Base-by-base conservation (phyloP, 495 filamentous ascomycete species). In the Talaromyces adpressus region DNA sequence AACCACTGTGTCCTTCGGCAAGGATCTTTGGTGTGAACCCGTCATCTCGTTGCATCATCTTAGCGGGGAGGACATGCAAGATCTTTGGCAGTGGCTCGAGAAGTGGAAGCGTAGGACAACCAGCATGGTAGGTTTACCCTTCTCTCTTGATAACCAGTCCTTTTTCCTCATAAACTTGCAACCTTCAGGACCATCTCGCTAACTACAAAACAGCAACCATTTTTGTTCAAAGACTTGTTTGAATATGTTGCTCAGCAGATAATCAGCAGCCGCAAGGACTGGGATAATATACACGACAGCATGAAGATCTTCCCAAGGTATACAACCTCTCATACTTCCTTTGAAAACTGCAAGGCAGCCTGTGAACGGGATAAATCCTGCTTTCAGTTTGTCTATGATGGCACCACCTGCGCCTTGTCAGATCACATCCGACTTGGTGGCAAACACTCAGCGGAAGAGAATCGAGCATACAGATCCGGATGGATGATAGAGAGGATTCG, bases 11-110 rank as follows among this genome's bases (percentile, higher is more conserved):
- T 72, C 75, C 3, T 79, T 81, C 60, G 75, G 77, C 61, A 30
- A 68, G 59, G 36, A 49, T 23, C 64, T 61, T 63, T 87, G 86
- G 85, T 88, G 86, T 69, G 75, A 83, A 32, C 82, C 84, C 11
- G 70, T 83, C 57, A 75, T 86, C 0, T 59, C 63, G 1, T 41
- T 72, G 25, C 56, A 58, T 58, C 56, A 58, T 20, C 14, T 58
- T 32, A 25, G 27, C 56, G 56, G 56, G 29, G 56, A 58, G n/a
- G 56, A 36, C 30, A 58, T 58, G 56, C 56, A 58, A 36, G 30
- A 36, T 32, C 56, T 58, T 16, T 58, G 56, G 56, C 27, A 58
- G 30, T 58, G 56, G 56, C 2, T 58, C 18, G 56, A 58, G 29
- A 22, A 20, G 29, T 58, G 56, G 56, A 58, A 36, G 9, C 27